Evolutionary conservation across 129 eudicot species (phyloP).

Genomic region (Calendula officinalis): DNA sequence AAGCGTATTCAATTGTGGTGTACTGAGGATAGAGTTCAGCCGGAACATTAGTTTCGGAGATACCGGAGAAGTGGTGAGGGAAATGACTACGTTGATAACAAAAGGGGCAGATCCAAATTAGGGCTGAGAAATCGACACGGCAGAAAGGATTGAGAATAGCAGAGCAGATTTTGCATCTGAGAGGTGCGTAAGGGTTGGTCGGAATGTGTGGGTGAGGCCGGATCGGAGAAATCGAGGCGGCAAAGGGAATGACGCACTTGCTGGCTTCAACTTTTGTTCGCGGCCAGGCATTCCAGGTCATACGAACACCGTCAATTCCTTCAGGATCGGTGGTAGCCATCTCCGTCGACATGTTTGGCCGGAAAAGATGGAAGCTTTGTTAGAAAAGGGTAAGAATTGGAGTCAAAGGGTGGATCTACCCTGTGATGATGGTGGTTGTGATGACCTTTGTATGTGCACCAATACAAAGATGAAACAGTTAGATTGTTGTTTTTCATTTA

Average conservation of each 20-base stretch:
- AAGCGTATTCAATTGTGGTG: slow-evolving; percentile 52
- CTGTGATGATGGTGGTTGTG: not conserved
- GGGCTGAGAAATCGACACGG: slow-evolving; percentile 73
- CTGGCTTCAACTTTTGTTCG: slow-evolving; percentile 75
- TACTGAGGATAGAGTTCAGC: slow-evolving; percentile 82
- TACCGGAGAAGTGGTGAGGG: slow-evolving; percentile 71
- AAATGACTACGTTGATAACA: slow-evolving; percentile 82
- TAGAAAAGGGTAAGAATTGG: slow-evolving; percentile 26
- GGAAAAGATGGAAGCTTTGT: slow-evolving; percentile 8
- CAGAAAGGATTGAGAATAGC: slow-evolving; percentile 61
- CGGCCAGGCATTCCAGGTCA: slow-evolving; percentile 90
- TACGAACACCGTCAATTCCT: slow-evolving; percentile 79
- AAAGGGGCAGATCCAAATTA: slow-evolving; percentile 94
- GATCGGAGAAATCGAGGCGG: slow-evolving; percentile 83
- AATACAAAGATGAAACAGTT: slow-evolving; percentile 25
- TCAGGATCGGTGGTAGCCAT: slow-evolving; percentile 72
- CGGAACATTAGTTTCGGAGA: slow-evolving; percentile 77
- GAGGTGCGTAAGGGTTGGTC: slow-evolving; percentile 75
- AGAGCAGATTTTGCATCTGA: slow-evolving; percentile 77
- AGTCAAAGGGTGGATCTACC: slow-evolving; percentile 31
- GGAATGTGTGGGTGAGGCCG: slow-evolving; percentile 68
- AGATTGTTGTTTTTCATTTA: slow-evolving; percentile 8
- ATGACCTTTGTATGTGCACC: slow-evolving; percentile 28
- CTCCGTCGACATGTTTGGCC: slow-evolving; percentile 59
- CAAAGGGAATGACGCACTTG: slow-evolving; percentile 87